Base-by-base conservation (phyloP, 2,329 filamentous ascomycete species). In the Parastagonospora avenae region DNA sequence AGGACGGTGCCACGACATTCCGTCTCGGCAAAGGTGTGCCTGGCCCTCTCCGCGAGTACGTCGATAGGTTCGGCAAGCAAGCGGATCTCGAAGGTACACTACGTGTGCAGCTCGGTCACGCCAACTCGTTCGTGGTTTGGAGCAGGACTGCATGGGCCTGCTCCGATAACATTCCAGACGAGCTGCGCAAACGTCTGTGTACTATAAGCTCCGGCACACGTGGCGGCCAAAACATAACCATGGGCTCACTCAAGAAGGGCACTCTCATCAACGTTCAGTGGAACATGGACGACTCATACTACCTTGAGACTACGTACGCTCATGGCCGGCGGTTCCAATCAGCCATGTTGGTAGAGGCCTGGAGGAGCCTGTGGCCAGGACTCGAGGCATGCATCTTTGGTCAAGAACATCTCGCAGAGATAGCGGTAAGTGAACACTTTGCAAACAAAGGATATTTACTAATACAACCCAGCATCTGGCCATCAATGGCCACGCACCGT, bases 81-180 rank as follows among this genome's bases (percentile, higher is more conserved):
- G 33, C 38, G 2, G 8, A 28, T 24, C 33, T 53, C 1, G n/a
- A 35, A 6, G 31, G 55, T 8, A 31, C 49, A 11, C 28, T 70
- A 2, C 63, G 58, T 3, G 62, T 70, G 4, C 66, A 68, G 36
- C 55, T 69, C 30, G 67, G 67, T n/a, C 48, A 42, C 9, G 36
- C 44, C 5, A 36, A 55, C 8, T 69, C 66, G 4, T 70, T 58
- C 27, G 42, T 70, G 5, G 58, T 54, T 11, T 69, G 65, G 67
- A 37, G 54, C 12, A 43, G 46, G 1, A 45, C 47, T 14, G 36
- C 40, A 0, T 71, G 67, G 68, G 53, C 44, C 8, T 60, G 55
- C 9, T 19, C 19, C 5, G 19, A 41, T 10, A 46, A 55, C 5
- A 14, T 69, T 14, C 63, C 66, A 1, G 31, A 32, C 4, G 4